Evolutionary conservation across 768 basidiomycete genomes (phyloP).

Genomic region (Tricholomella constricta): DNA sequence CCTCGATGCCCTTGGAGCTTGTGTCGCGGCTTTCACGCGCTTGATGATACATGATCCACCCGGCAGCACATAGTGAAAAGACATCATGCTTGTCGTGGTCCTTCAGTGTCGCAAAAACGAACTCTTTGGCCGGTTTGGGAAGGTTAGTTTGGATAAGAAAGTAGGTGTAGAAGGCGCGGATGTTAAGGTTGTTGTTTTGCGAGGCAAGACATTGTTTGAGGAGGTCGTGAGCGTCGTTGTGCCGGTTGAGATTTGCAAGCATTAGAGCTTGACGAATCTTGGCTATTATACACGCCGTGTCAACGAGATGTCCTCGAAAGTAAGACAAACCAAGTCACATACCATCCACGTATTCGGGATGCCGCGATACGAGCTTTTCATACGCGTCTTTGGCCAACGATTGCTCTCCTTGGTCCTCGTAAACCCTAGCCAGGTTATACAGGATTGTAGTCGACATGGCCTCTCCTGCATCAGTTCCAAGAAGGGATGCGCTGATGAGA

Average conservation of each 20-base stretch:
- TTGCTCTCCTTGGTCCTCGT: slow-evolving; percentile 81
- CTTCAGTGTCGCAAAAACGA: slow-evolving; percentile 87
- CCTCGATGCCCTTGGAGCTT: slow-evolving; percentile 56
- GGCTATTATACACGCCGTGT: slow-evolving; percentile 48
- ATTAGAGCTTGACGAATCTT: slow-evolving; percentile 91
- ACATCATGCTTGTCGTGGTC: slow-evolving; percentile 86
- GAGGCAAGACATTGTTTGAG: slow-evolving; percentile 88
- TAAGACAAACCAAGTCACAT: slow-evolving; percentile 26
- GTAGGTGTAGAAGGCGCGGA: slow-evolving; percentile 92
- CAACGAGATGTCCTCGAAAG: not conserved
- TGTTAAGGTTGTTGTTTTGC: slow-evolving; percentile 75
- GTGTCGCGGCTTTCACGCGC: slow-evolving; percentile 82
- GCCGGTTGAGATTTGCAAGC: slow-evolving; percentile 64
- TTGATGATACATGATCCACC: slow-evolving; percentile 83
- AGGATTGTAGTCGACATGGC: slow-evolving; percentile 79
- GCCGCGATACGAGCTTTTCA: slow-evolving; percentile 80
- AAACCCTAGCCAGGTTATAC: slow-evolving; percentile 91
- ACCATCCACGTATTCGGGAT: slow-evolving; percentile 98
- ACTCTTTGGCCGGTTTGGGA: slow-evolving; percentile 76
- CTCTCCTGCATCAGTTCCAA: slow-evolving; percentile 55
- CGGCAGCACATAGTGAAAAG: slow-evolving; percentile 89
- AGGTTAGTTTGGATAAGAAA: slow-evolving; percentile 84
- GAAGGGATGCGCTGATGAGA: slow-evolving; percentile 54
- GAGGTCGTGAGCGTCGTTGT: slow-evolving; percentile 83
- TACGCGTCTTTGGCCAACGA: slow-evolving; percentile 83